Evolutionary conservation across 2,329 filamentous ascomycete genomes (phyloP), one percentile per base, ranked within the genome.

Genomic region (Apiospora marii): DNA sequence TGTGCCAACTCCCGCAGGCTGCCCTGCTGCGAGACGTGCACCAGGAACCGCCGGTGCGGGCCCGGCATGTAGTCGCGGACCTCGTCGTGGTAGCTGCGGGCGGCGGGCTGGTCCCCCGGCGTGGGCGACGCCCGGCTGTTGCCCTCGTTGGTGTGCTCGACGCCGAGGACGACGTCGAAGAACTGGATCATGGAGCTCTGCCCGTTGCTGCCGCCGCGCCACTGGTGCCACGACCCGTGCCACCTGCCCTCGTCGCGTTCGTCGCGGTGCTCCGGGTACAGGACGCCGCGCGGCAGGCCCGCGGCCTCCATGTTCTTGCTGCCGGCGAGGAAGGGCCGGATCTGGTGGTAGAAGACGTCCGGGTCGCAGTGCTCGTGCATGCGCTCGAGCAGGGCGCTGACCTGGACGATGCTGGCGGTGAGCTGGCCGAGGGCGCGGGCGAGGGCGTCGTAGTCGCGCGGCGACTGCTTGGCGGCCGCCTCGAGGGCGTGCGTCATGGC

Each of bases 301-400:
- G 94, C 94, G 10, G 92, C 90, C 10, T 87, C 90, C 96, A 98
- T 98, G 81, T 97, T 97, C 83, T 95, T 97, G 81, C 94, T 95
- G 3, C 96, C 96, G 0, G 96, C 95, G 1, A 98, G 86, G 80
- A 94, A 97, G 0, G 96, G 96, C 2, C 96, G 89, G 76, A 98
- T 96, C 61, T 91, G 89, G 82, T 97, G 91, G 82, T 97, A 98
- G 83, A 98, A 98, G 5, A 94, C 90, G 79, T 93, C 90, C 0
- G 95, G 95, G 73, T 96, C 92, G 80, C 95, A 98, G 74, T 90
- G 90, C 78, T 98, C 95, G 79, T 97, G 93, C 95, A 98, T 98
- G 67, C 94, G 89, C 73, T 92, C 88, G 0, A 98, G 85, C 0
- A 98, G 81, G 0, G 81, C 81, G 13, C 89, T 91, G 1, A 97